Percentiles rank a stretch among this genome's conserved stretches.
phyloP scores from a whole-genome alignment of 2,329 filamentous ascomycete genomes.

The Macrophomina pseudophaseolina region DNA sequence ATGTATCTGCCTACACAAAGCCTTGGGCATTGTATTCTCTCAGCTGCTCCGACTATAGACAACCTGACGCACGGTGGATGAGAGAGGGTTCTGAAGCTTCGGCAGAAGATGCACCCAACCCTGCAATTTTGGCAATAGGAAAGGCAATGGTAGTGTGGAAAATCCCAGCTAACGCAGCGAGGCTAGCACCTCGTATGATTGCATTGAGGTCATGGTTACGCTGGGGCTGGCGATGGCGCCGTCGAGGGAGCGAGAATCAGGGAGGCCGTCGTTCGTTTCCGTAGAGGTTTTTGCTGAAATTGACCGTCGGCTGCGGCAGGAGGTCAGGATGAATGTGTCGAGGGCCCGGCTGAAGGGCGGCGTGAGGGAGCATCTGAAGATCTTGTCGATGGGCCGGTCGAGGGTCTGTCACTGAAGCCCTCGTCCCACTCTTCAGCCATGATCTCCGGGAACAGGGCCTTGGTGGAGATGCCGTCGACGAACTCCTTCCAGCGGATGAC shows the following conservation, averaged over 20 bases:
- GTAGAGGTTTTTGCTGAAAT: not conserved
- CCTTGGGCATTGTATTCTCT: too few species aligned
- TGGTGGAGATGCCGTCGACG: constrained; percentile 16
- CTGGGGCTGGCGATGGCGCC: too few species aligned
- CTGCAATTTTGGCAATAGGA: not conserved
- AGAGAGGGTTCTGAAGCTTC: not conserved
- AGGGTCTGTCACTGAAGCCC: constrained; percentile 3
- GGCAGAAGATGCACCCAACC: not conserved
- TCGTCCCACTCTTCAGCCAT: constrained; percentile 27
- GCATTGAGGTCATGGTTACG: too few species aligned
- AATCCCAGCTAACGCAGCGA: not conserved
- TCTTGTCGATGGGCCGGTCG: constrained; percentile 2
- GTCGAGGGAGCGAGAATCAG: too few species aligned
- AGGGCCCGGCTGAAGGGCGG: not conserved
- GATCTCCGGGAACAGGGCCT: constrained; percentile 32
- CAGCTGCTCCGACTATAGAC: too few species aligned
- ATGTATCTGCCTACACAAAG: too few species aligned
- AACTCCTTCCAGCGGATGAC: constrained; percentile 25
- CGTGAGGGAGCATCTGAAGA: not conserved
- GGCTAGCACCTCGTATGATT: too few species aligned
- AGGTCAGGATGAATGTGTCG: too few species aligned
- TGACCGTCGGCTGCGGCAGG: too few species aligned
- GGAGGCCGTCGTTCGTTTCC: not conserved
- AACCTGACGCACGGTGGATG: not conserved
- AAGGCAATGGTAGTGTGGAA: not conserved